phyloP scores from a whole-genome alignment of 345 rosid genomes.

The Moricandia arvensis region DNA sequence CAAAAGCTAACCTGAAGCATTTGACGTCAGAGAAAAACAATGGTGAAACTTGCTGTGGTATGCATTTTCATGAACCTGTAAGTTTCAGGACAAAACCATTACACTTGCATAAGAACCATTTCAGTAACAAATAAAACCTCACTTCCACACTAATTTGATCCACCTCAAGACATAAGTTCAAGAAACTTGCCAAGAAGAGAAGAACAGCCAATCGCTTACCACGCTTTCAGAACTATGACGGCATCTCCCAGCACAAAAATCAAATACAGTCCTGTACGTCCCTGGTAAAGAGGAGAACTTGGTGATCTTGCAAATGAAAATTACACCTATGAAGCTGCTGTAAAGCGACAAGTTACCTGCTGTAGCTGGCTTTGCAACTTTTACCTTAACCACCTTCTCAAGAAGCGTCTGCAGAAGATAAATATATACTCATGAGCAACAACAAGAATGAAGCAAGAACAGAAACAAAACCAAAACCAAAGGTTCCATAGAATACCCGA shows the following conservation, averaged over 20 bases:
- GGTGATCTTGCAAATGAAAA: slow-evolving; percentile 4
- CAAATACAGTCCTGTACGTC: slow-evolving; percentile 69
- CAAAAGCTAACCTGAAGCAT: slow-evolving; percentile 60
- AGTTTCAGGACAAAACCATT: slow-evolving; percentile 4
- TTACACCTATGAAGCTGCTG: slow-evolving; percentile 1
- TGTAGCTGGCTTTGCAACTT: slow-evolving; percentile 77
- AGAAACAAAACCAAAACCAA: slow-evolving; percentile 16
- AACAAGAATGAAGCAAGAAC: slow-evolving; percentile 15
- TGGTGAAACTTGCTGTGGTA: slow-evolving; percentile 89
- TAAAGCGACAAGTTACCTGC: slow-evolving; percentile 52
- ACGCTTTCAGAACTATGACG: slow-evolving; percentile 95
- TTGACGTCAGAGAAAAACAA: slow-evolving; percentile 80
- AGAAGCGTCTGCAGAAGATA: slow-evolving; percentile 53
- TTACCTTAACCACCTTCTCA: slow-evolving; percentile 57
- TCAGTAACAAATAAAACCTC: neutral
- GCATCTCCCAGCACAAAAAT: slow-evolving; percentile 92
- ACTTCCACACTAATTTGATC: neutral
- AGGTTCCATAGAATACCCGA: slow-evolving; percentile 44
- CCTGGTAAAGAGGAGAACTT: slow-evolving; percentile 42
- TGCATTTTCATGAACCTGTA: slow-evolving; percentile 96
- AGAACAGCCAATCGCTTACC: slow-evolving; percentile 46
- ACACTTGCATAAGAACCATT: slow-evolving; percentile 6
- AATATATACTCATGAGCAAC: slow-evolving; percentile 9
- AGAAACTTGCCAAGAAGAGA: neutral
- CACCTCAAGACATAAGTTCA: slow-evolving; percentile 4